phyloP scores from a whole-genome alignment of 2,329 filamentous ascomycete genomes.

The Fusarium paranaense region DNA sequence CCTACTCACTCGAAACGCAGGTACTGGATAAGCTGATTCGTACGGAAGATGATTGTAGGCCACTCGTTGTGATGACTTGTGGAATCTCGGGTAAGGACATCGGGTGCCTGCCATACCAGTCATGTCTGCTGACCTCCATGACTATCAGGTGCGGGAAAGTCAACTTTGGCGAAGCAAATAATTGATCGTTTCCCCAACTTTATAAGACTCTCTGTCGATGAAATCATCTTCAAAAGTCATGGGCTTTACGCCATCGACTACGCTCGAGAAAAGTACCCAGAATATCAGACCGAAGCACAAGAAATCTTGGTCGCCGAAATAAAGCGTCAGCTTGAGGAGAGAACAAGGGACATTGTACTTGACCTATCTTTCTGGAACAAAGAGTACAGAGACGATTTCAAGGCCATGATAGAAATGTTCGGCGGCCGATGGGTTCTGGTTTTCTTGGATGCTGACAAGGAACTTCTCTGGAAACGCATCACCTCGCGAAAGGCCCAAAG shows the following conservation, averaged over 20 bases:
- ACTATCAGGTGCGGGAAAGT: conserved; percentile 7
- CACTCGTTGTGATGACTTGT: not conserved
- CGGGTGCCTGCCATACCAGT: not conserved
- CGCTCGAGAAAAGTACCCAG: not conserved
- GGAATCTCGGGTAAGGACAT: not conserved
- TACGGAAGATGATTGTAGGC: not conserved
- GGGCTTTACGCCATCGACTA: conserved; percentile 10
- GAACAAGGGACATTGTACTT: conserved; percentile 42
- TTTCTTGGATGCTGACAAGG: conserved; percentile 41
- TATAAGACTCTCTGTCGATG: not conserved
- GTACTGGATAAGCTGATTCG: not conserved
- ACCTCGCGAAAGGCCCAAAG: conserved; percentile 36
- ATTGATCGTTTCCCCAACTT: not conserved
- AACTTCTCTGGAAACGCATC: conserved; percentile 48
- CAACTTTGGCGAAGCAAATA: conserved; percentile 7
- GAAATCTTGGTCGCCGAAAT: conserved; percentile 1
- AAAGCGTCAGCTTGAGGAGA: conserved; percentile 17
- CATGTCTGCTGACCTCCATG: not conserved
- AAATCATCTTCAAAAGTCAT: not conserved
- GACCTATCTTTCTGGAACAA: conserved; percentile 49
- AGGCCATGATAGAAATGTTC: conserved; percentile 36
- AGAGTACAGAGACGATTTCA: conserved; percentile 47
- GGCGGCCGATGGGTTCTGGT: conserved; percentile 48
- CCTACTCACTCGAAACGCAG: not conserved
- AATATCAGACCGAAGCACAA: not conserved